A percentile compares a stretch with the other conserved stretches of the same genome.
phyloP scores from a whole-genome alignment of 2,329 filamentous ascomycete genomes.

The Fusarium irregulare region DNA sequence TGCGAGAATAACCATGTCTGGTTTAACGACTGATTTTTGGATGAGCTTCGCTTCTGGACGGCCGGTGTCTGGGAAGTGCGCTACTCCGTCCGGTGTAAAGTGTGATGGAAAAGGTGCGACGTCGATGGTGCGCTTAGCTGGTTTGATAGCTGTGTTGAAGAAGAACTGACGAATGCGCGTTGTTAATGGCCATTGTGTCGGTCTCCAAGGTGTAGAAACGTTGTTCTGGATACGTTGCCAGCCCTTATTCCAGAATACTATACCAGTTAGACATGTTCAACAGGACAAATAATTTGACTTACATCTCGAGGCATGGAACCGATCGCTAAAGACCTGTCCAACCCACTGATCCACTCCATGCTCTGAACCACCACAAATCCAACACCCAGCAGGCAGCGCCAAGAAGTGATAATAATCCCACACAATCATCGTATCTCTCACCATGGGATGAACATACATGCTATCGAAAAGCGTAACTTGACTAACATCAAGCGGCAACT shows the following conservation, averaged over 20 bases:
- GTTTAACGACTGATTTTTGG: slow-evolving; percentile 41
- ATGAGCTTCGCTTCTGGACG: slow-evolving; percentile 26
- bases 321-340: slow-evolving; percentile 22
- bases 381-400: not conserved
- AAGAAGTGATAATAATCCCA: slow-evolving; percentile 31
- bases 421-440: slow-evolving; percentile 20
- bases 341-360: slow-evolving; percentile 28
- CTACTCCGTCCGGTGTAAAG: slow-evolving; percentile 2
- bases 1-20: slow-evolving; percentile 57
- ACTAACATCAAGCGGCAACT: slow-evolving; percentile 4
- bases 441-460: slow-evolving; percentile 28
- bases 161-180: not conserved
- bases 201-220: not conserved
- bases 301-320: not conserved
- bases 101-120: not conserved
- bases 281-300: not conserved
- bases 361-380: not conserved
- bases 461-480: slow-evolving; percentile 26
- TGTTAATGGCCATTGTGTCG: not conserved
- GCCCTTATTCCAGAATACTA: not conserved
- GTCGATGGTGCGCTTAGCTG: not conserved
- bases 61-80: slow-evolving; percentile 15
- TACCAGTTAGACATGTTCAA: not conserved
- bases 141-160: not conserved
- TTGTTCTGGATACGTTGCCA: not conserved